phyloP scores from a whole-genome alignment of 2,329 filamentous ascomycete genomes.

The Chrysoporthe austroafricana region DNA sequence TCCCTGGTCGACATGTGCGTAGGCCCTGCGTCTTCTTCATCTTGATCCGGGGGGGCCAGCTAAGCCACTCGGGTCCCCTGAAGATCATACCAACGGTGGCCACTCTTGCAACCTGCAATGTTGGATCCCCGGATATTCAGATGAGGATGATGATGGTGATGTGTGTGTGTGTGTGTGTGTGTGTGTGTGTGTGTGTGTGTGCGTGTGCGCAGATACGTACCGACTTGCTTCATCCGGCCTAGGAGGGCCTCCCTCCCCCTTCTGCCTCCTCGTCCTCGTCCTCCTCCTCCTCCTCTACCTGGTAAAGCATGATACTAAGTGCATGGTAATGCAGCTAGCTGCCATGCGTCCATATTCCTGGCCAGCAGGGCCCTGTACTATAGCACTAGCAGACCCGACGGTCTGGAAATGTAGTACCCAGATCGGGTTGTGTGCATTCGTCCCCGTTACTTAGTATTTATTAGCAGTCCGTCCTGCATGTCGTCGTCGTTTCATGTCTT shows the following conservation, averaged over 20 bases:
- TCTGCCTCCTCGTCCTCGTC: too few relatives aligned
- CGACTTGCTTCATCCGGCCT: neutral
- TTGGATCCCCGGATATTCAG: neutral
- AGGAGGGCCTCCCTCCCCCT: neutral
- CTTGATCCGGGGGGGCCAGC: neutral
- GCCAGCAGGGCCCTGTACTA: neutral
- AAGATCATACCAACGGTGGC: slow-evolving; percentile 3
- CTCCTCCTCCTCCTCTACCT: neutral
- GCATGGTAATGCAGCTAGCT: too few relatives aligned
- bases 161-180: too few relatives aligned
- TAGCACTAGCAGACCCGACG: neutral
- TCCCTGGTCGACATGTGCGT: neutral
- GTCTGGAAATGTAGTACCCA: neutral
- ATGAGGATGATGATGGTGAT: neutral
- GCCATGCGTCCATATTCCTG: neutral
- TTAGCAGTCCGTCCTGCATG: neutral
- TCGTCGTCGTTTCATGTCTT: too few relatives aligned
- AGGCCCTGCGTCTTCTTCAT: slow-evolving; percentile 4
- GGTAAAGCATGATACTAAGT: neutral
- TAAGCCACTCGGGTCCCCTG: slow-evolving; percentile 5
- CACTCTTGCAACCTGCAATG: slow-evolving; percentile 4
- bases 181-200: too few relatives aligned
- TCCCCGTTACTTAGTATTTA: neutral
- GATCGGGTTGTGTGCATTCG: neutral
- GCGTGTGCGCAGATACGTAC: too few relatives aligned